Base-by-base conservation (phyloP, 371 early-diverging fungal species). In the Actinomucor elegans region DNA sequence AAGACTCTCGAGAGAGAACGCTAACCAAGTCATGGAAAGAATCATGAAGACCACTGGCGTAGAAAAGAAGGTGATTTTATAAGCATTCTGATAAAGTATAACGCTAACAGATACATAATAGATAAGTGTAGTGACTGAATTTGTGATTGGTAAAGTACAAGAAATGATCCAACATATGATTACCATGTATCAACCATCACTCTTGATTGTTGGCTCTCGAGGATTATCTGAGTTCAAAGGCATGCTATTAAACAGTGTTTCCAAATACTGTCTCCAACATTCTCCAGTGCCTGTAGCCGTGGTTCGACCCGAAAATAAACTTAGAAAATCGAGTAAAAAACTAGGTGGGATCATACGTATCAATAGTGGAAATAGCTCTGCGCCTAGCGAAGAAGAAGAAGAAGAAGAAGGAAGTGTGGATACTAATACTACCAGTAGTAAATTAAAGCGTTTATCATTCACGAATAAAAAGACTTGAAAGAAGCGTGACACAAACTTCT, bases 121-220 rank as follows among this genome's bases (percentile, higher is more conserved):
- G 71, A 73, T 83, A 50, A 80, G 76, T 44, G 77, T 80, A 24
- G 62, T 80, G 31, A 78, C 81, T 53, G 84, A 84, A 38, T 81
- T 73, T 52, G 75, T 81, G 28, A 77, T 84, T 36, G 84, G 84
- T 33, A 80, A 81, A 45, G 82, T 84, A 14, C 78, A 80, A 48
- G 84, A 81, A 28, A 81, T 81, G 12, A 79, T 84, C 34, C 82
- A 84, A 32, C 64, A 71, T 21, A 81, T 84, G 84, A 80, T 80
- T 44, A 40, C 73, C 6, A 63, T 80, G 61, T 84, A 84, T 46
- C 67, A 81, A 27, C 84, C 84, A 10, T 79, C 82, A 6, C 57
- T 84, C 52, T 54, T 84, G 17, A 74, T 84, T 45, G 82, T 81
- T 1, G 84, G 84, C 9, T 79, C 82, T 20, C 61, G 82, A 46